Percentiles rank a stretch among this genome's conserved stretches.
Conservation (phyloP, 139 green algal genomes). For the Tetradesmus obliquus region DNA sequence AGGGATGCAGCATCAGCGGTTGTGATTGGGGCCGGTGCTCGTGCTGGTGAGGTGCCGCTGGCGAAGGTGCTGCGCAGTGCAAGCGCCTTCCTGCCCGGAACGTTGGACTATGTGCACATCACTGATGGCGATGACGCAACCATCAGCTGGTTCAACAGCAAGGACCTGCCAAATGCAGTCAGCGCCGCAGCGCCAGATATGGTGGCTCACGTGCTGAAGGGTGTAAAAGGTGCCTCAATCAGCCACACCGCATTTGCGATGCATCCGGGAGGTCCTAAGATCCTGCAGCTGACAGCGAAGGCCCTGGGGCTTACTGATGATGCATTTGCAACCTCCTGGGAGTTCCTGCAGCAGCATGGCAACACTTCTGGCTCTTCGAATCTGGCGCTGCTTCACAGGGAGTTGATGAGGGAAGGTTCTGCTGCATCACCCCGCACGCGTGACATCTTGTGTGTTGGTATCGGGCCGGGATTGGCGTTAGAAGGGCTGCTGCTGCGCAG, state of each 20-base stretch:
- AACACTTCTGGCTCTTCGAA: neutral
- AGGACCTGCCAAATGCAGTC: conserved; percentile 1
- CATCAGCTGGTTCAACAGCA: conserved; percentile 12
- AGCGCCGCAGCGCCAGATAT: neutral
- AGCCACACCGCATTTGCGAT: neutral
- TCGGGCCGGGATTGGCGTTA: neutral
- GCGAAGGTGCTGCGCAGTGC: neutral
- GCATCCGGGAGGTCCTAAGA: neutral
- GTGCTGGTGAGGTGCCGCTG: neutral
- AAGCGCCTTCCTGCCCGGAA: neutral
- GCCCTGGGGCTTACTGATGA: neutral
- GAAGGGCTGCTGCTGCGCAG: conserved; percentile 1
- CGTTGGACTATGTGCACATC: neutral
- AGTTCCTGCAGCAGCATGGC: neutral
- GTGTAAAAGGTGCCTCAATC: neutral
- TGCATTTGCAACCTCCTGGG: neutral
- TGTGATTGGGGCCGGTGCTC: neutral
- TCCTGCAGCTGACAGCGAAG: neutral
- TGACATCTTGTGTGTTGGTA: conserved; percentile 2
- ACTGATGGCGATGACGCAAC: neutral
- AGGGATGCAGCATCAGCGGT: conserved; percentile 1
- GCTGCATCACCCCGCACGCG: neutral
- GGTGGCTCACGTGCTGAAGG: neutral
- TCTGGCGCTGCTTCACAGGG: neutral
- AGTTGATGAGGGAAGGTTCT: neutral